A percentile compares a stretch with the other conserved stretches of the same genome.
phyloP scores from a whole-genome alignment of 2,329 filamentous ascomycete genomes.

The Colletotrichum sp. region DNA sequence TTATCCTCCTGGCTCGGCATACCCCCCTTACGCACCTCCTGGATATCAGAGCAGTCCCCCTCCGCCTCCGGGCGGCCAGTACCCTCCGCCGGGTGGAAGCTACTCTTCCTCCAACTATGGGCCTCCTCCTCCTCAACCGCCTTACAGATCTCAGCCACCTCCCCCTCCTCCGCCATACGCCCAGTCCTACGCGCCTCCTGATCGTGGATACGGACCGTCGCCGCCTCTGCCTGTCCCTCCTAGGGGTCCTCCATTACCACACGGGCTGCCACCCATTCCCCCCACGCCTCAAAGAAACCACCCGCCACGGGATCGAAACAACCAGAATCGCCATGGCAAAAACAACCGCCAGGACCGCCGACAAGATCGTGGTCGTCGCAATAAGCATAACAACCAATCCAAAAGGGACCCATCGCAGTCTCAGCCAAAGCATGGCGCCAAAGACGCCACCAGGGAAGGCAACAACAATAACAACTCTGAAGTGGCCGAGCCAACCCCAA shows the following conservation, averaged over 20 bases:
- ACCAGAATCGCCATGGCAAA: constrained; percentile 32
- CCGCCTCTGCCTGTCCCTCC: neutral
- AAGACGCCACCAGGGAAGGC: neutral
- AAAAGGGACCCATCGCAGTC: constrained; percentile 12
- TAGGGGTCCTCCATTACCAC: neutral
- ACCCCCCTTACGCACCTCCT: constrained; percentile 2
- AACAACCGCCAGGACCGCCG: constrained; percentile 30
- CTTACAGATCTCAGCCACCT: neutral
- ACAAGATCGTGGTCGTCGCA: constrained; percentile 23
- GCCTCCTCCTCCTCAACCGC: constrained; percentile 1
- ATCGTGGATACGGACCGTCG: neutral
- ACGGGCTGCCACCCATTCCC: neutral
- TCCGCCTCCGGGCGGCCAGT: neutral
- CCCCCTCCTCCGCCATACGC: neutral
- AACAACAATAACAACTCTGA: neutral
- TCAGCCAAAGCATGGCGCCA: neutral
- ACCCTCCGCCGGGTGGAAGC: neutral
- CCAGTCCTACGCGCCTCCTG: neutral
- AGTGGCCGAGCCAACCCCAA: neutral
- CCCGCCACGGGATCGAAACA: constrained; percentile 35
- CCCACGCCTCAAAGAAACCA: constrained; percentile 25
- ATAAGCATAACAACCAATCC: constrained; percentile 29
- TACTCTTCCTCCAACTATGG: neutral
- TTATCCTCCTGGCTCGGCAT: neutral
- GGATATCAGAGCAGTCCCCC: constrained; percentile 1